Conservation (phyloP, 202 grass and related monocot species). For the Saccharum hybrid region DNA sequence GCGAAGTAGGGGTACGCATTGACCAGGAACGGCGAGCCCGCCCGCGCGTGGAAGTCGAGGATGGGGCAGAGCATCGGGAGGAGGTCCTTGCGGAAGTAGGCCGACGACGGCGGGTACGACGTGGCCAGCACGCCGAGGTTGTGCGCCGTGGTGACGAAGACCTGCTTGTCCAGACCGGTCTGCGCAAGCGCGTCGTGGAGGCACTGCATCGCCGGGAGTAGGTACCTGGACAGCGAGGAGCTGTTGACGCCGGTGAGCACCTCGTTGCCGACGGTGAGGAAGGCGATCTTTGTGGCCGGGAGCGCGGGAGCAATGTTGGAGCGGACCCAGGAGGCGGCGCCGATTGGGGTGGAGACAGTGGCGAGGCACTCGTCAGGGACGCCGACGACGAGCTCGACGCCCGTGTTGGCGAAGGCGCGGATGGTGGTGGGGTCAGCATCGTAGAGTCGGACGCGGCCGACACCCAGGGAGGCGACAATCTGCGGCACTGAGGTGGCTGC, state of each 20-base stretch:
- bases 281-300: constrained; percentile 69
- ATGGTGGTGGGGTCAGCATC: constrained; percentile 58
- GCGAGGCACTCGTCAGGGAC: constrained; percentile 68
- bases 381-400: constrained; percentile 65
- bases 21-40: constrained; percentile 67
- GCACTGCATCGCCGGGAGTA: constrained; percentile 76
- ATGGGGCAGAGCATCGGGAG: constrained; percentile 67
- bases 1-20: constrained; percentile 88
- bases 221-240: constrained; percentile 37
- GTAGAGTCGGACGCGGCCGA: constrained; percentile 72
- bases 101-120: constrained; percentile 66
- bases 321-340: constrained; percentile 55
- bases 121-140: constrained; percentile 70
- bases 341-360: constrained; percentile 48
- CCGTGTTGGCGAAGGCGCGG: constrained; percentile 77
- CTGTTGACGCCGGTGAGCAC: constrained; percentile 68
- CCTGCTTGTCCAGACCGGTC: constrained; percentile 51
- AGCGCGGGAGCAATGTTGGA: constrained; percentile 56
- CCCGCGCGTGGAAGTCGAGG: constrained; percentile 64
- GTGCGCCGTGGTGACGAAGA: constrained; percentile 68
- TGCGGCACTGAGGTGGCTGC: constrained; percentile 41
- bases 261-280: constrained; percentile 83
- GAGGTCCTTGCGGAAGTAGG: constrained; percentile 69
- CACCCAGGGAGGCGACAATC: constrained; percentile 49
- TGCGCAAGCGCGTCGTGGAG: constrained; percentile 60